Percentiles rank a stretch among this genome's conserved stretches.
Evolutionary conservation across 805 yeast species (phyloP).

Genomic region (Lipomyces kockii): DNA sequence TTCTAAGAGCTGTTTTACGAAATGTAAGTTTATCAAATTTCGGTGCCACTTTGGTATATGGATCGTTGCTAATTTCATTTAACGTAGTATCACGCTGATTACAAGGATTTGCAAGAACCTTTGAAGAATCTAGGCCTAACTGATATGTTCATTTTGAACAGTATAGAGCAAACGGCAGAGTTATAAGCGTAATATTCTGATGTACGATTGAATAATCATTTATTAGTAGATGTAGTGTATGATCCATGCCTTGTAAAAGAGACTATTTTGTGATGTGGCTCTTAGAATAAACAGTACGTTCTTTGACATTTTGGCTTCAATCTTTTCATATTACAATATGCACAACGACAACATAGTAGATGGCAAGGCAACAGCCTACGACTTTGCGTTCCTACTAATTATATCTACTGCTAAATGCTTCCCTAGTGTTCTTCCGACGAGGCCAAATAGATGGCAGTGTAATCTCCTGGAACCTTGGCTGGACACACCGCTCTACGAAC

Average conservation of each 20-base stretch:
- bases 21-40: conserved; percentile 2
- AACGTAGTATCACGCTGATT: conserved; percentile 25
- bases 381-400: neutral
- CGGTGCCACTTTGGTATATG: neutral
- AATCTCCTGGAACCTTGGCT: conserved; percentile 88
- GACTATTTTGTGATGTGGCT: neutral
- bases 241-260: neutral
- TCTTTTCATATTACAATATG: neutral
- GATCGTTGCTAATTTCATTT: neutral
- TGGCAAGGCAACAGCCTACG: neutral
- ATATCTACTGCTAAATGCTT: conserved; percentile 16
- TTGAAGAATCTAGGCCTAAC: conserved; percentile 32
- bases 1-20: conserved; percentile 30
- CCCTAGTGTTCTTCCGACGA: conserved; percentile 40
- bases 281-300: no score
- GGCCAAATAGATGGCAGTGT: conserved; percentile 77
- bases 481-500: conserved; percentile 92
- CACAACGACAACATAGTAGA: neutral
- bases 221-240: neutral
- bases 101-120: conserved; percentile 25
- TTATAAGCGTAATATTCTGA: conserved; percentile 7
- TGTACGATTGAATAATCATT: neutral
- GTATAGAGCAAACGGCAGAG: conserved; percentile 31
- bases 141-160: conserved; percentile 24
- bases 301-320: neutral